Percentiles rank a stretch among this genome's conserved stretches.
phyloP scores from a whole-genome alignment of 495 filamentous ascomycete species.

The Talaromyces thailandensis region DNA sequence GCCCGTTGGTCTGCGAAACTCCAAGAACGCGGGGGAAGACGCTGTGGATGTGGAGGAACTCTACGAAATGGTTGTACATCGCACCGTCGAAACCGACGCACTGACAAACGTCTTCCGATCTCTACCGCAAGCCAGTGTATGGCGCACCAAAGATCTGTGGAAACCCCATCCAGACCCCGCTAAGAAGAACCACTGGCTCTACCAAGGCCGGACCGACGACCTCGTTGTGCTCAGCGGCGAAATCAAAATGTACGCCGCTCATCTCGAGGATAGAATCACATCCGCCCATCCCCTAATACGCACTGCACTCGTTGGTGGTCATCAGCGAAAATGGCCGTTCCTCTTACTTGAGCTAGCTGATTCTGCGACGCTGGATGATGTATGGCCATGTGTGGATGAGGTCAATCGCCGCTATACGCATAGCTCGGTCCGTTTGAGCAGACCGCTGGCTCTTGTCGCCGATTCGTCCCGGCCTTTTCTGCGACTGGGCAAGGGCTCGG shows the following conservation, averaged over 20 bases:
- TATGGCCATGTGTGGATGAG: background rate
- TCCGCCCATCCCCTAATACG: background rate
- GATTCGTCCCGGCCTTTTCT: background rate
- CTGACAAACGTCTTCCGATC: slow-evolving; percentile 1
- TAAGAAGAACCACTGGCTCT: slow-evolving; percentile 3
- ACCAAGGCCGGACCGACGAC: slow-evolving; percentile 2
- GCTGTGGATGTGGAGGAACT: background rate
- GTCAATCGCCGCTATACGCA: background rate
- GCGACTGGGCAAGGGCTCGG: slow-evolving; percentile 1
- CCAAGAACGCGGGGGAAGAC: background rate
- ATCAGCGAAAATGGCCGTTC: slow-evolving; percentile 4
- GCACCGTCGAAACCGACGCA: background rate
- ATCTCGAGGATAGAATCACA: background rate
- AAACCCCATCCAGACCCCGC: slow-evolving; percentile 1
- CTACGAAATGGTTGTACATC: background rate
- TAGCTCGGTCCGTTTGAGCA: background rate
- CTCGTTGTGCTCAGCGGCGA: slow-evolving; percentile 3
- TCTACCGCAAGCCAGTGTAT: background rate
- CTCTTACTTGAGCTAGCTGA: slow-evolving; percentile 1
- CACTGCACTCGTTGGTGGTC: slow-evolving; percentile 1
- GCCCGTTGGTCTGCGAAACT: background rate
- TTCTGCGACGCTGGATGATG: background rate
- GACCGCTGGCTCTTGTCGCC: background rate
- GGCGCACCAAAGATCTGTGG: slow-evolving; percentile 1
- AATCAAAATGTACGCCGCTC: slow-evolving; percentile 6